phyloP scores from a whole-genome alignment of 1,284 basidiomycete genomes.

The Puccinia horiana region DNA sequence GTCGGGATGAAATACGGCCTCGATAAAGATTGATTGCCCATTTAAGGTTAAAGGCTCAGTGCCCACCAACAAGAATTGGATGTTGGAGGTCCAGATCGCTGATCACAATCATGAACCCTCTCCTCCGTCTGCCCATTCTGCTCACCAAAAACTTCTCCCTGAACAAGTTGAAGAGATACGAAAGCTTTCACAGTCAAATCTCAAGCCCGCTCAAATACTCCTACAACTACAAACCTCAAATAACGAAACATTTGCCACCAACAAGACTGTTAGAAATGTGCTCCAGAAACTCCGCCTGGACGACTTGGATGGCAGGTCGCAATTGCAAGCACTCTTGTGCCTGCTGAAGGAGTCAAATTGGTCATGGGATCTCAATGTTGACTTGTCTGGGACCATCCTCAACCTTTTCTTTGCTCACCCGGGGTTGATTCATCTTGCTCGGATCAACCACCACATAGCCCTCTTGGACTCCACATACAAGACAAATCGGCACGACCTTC shows the following conservation, averaged over 20 bases:
- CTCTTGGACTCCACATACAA: neutral
- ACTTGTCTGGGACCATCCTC: neutral
- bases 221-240: too few relatives aligned
- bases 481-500: too few relatives aligned
- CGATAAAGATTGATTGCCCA: too few relatives aligned
- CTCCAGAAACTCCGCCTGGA: neutral
- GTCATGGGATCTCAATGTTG: neutral
- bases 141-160: neutral
- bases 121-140: neutral
- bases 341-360: conserved; percentile 12
- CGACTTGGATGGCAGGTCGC: neutral
- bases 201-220: too few relatives aligned
- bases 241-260: too few relatives aligned
- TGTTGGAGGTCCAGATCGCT: neutral
- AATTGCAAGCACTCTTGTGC: neutral
- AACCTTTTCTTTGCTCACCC: too few relatives aligned
- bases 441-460: neutral
- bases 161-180: neutral
- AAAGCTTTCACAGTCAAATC: too few relatives aligned
- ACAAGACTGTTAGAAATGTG: neutral
- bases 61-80: neutral
- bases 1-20: neutral
- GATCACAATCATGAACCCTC: neutral
- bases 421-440: too few relatives aligned
- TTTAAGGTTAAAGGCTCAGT: too few relatives aligned